Evolutionary conservation across 1,284 basidiomycete genomes (phyloP).

Genomic region (Ganoderma meredithae): DNA sequence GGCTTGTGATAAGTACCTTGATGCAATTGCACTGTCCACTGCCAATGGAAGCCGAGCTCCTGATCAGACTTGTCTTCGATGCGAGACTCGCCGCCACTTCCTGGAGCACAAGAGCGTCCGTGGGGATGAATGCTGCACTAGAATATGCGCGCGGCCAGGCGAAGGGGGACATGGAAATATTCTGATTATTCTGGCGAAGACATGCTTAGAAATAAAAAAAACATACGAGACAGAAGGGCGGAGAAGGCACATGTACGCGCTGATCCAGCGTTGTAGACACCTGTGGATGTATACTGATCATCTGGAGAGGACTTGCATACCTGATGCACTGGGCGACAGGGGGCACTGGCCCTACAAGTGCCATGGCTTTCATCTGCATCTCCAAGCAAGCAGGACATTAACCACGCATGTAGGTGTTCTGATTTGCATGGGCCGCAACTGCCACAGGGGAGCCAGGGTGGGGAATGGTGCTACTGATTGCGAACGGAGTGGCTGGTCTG

Average conservation of each 20-base stretch:
- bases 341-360: not conserved
- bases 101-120: not conserved
- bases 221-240: not conserved
- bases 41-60: not conserved
- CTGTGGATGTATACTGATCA: slow-evolving; percentile 6
- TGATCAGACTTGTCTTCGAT: not conserved
- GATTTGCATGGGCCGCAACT: not conserved
- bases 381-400: not conserved
- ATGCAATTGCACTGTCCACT: not conserved
- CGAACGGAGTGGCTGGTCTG: not conserved
- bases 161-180: not conserved
- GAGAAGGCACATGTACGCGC: not conserved
- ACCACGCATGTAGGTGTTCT: not conserved
- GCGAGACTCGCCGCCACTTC: not conserved
- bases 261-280: slow-evolving; percentile 6
- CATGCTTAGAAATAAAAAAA: not conserved
- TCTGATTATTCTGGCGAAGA: slow-evolving; percentile 2
- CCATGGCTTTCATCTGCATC: not conserved
- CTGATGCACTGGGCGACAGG: not conserved
- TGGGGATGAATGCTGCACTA: not conserved
- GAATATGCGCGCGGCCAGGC: not conserved
- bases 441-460: not conserved
- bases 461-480: not conserved
- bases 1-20: not conserved
- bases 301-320: not conserved